phyloP scores from a whole-genome alignment of 2,329 filamentous ascomycete genomes.

The Botrytis elliptica region DNA sequence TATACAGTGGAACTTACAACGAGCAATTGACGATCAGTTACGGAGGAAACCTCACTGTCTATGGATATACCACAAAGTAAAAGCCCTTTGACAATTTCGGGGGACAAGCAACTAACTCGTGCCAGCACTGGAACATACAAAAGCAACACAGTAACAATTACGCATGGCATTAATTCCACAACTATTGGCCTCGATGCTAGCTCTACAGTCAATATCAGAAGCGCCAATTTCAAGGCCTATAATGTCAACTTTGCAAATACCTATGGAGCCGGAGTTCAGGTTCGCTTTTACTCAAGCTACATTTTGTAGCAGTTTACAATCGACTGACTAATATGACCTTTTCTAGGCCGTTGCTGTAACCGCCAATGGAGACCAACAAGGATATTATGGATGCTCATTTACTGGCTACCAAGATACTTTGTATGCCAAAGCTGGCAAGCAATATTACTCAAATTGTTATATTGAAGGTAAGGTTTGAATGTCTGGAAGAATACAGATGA shows the following conservation, averaged over 20 bases:
- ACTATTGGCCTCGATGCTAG: neutral
- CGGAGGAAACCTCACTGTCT: neutral
- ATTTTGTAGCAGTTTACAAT: neutral
- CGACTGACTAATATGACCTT: neutral
- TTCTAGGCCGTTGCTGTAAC: conserved; percentile 53
- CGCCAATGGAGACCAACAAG: conserved; percentile 48
- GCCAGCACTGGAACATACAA: neutral
- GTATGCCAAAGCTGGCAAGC: conserved; percentile 48
- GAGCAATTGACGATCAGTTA: conserved; percentile 8
- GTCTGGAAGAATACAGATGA: neutral
- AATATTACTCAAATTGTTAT: conserved; percentile 54
- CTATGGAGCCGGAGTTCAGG: conserved; percentile 15
- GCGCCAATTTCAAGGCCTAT: conserved; percentile 12
- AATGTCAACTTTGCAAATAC: conserved; percentile 14
- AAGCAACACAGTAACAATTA: conserved; percentile 6
- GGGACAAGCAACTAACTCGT: neutral
- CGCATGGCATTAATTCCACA: conserved; percentile 1
- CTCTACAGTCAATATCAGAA: neutral
- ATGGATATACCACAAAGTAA: conserved; percentile 15
- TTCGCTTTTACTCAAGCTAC: neutral
- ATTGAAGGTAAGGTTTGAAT: conserved; percentile 46
- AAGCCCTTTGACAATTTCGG: neutral
- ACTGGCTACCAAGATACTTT: conserved; percentile 56
- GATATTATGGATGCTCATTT: conserved; percentile 55
- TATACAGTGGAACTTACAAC: conserved; percentile 10